A percentile compares a stretch with the other conserved stretches of the same genome.
Conservation (phyloP, 2,329 filamentous ascomycete species). For the Fusarium sp. region DNA sequence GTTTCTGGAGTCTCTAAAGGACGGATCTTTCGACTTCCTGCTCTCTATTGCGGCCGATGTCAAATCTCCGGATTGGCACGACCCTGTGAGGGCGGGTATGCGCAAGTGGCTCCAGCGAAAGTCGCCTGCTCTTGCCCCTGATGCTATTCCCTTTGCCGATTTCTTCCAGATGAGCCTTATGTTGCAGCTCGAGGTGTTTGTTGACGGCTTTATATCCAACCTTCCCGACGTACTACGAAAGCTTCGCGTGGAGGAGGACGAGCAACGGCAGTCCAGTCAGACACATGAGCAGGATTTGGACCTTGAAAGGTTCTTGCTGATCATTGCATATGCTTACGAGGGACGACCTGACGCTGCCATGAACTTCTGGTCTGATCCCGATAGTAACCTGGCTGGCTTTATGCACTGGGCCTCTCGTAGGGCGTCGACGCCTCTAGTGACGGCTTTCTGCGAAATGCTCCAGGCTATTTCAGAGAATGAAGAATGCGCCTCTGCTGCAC, state of each 20-base stretch:
- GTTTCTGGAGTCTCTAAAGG: slow-evolving; percentile 82
- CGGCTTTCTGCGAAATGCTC: slow-evolving; percentile 96
- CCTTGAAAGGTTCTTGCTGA: slow-evolving; percentile 89
- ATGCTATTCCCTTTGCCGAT: slow-evolving; percentile 75
- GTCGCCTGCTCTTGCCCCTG: slow-evolving; percentile 74
- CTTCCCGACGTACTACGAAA: slow-evolving; percentile 91
- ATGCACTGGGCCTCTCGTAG: slow-evolving; percentile 96
- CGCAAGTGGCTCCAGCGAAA: slow-evolving; percentile 86
- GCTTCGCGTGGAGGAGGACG: slow-evolving; percentile 88
- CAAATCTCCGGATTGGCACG: slow-evolving; percentile 84
- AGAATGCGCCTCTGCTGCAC: slow-evolving; percentile 84
- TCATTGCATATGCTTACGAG: slow-evolving; percentile 93
- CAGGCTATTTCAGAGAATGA: slow-evolving; percentile 87
- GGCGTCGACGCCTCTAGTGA: slow-evolving; percentile 94
- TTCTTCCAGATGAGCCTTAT: slow-evolving; percentile 80
- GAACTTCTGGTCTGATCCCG: slow-evolving; percentile 91
- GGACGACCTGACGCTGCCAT: slow-evolving; percentile 84
- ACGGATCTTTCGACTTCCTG: slow-evolving; percentile 93
- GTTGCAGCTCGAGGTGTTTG: slow-evolving; percentile 85
- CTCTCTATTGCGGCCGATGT: slow-evolving; percentile 86
- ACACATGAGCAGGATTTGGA: slow-evolving; percentile 75
- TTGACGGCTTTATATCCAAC: slow-evolving; percentile 94
- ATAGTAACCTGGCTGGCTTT: slow-evolving; percentile 94
- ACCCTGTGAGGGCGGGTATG: slow-evolving; percentile 85
- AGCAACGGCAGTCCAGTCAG: slow-evolving; percentile 78